Percentiles rank a stretch among this genome's conserved stretches.
phyloP scores from a whole-genome alignment of 805 yeast species.

The Ogataea parapolymorpha region DNA sequence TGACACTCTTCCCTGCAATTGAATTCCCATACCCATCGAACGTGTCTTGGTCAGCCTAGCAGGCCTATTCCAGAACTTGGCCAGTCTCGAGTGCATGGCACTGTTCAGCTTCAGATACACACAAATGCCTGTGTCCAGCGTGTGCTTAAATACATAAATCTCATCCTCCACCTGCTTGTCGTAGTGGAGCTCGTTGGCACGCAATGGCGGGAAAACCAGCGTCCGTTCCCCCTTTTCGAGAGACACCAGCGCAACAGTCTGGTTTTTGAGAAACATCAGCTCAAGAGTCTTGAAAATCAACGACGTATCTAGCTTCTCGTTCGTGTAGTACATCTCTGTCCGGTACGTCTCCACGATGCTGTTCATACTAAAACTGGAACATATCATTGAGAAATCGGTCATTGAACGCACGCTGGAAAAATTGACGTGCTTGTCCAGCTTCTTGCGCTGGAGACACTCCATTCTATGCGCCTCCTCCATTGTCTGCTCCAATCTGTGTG shows the following conservation, averaged over 20 bases:
- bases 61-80: constrained; percentile 3
- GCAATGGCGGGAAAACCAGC: constrained; percentile 35
- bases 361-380: constrained; percentile 17
- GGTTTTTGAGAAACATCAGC: constrained; percentile 16
- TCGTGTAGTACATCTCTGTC: constrained; percentile 28
- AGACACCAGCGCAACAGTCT: constrained; percentile 29
- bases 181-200: constrained; percentile 27
- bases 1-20: background rate
- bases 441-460: constrained; percentile 25
- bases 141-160: constrained; percentile 20
- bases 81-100: background rate
- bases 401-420: constrained; percentile 27
- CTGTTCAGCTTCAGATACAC: constrained; percentile 17
- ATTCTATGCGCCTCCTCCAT: constrained; percentile 20
- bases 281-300: constrained; percentile 21
- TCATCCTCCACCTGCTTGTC: constrained; percentile 14
- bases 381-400: constrained; percentile 16
- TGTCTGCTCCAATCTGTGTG: constrained; percentile 17
- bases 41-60: constrained; percentile 2
- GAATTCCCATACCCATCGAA: constrained; percentile 13
- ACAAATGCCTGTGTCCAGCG: constrained; percentile 14
- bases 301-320: constrained; percentile 20
- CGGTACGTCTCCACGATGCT: constrained; percentile 6
- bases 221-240: constrained; percentile 29
- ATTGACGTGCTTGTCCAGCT: constrained; percentile 13